Evolutionary conservation across 495 filamentous ascomycete species (phyloP).

Genomic region (Hypomontagnella submonticulosa): DNA sequence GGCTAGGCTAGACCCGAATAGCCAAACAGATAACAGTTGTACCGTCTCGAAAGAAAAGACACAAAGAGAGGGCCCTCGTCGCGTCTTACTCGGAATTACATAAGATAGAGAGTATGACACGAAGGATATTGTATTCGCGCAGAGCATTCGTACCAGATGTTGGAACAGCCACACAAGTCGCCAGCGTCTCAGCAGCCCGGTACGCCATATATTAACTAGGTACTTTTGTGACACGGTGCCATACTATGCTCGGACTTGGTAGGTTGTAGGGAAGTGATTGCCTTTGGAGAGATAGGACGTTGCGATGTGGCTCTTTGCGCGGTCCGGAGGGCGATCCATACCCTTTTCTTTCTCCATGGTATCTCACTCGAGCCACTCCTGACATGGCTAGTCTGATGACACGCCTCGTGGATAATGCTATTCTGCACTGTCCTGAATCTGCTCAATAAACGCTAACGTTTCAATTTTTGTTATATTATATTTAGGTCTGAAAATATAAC

Average conservation of each 20-base stretch:
- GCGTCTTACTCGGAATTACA: conserved; percentile 41
- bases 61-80: conserved; percentile 23
- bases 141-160: conserved; percentile 31
- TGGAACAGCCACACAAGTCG: conserved; percentile 45
- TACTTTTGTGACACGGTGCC: conserved; percentile 46
- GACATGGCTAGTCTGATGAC: conserved; percentile 7
- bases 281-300: conserved; percentile 26
- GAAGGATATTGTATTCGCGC: conserved; percentile 35
- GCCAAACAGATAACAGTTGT: conserved; percentile 31
- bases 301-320: conserved; percentile 22
- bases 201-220: conserved; percentile 44
- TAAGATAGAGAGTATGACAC: conserved; percentile 31
- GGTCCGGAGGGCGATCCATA: conserved; percentile 35
- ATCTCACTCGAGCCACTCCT: conserved; percentile 26
- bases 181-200: conserved; percentile 39
- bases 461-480: conserved; percentile 3
- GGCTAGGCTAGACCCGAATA: conserved; percentile 18
- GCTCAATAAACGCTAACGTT: conserved; percentile 1
- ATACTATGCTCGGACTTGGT: conserved; percentile 39
- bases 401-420: conserved; percentile 32
- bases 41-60: conserved; percentile 23
- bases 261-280: conserved; percentile 22
- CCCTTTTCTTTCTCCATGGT: conserved; percentile 24
- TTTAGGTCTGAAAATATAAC: conserved; percentile 18
- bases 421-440: conserved; percentile 28